A percentile compares a stretch with the other conserved stretches of the same genome.
Evolutionary conservation across 164 flowering plant species (phyloP).

Genomic region (Chimonanthus praecox): DNA sequence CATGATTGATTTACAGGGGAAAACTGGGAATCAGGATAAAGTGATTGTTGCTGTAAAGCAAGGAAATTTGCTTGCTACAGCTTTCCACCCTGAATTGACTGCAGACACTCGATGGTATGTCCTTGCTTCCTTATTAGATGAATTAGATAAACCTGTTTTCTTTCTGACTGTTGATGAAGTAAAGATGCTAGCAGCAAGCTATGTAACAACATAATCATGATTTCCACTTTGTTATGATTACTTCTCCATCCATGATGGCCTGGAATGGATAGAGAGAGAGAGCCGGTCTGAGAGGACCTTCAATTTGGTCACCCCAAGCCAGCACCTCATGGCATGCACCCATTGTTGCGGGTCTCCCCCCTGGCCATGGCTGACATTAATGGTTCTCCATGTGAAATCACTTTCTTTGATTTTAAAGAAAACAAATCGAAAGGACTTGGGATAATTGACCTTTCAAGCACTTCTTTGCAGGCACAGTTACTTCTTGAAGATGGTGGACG

Average conservation of each 20-base stretch:
- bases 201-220: not conserved
- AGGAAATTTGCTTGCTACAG: conserved; percentile 85
- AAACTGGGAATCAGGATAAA: conserved; percentile 33
- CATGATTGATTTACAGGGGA: conserved; percentile 33
- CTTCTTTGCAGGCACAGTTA: conserved; percentile 74
- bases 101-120: conserved; percentile 83
- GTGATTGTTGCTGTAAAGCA: conserved; percentile 93
- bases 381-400: not conserved
- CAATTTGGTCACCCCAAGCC: too few species aligned
- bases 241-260: not conserved
- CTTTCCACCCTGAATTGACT: conserved; percentile 96
- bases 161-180: not conserved
- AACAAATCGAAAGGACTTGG: too few species aligned
- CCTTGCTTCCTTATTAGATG: not conserved
- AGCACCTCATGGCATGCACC: too few species aligned
- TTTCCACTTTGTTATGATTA: not conserved
- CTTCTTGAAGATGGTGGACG: conserved; percentile 72
- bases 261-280: not conserved
- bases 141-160: not conserved
- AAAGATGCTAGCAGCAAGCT: not conserved
- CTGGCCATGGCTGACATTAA: too few species aligned
- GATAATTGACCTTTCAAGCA: too few species aligned
- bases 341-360: too few species aligned
- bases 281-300: not conserved
- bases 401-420: not conserved